phyloP scores from a whole-genome alignment of 176 grass and related monocot genomes.

The Melocanna baccifera region DNA sequence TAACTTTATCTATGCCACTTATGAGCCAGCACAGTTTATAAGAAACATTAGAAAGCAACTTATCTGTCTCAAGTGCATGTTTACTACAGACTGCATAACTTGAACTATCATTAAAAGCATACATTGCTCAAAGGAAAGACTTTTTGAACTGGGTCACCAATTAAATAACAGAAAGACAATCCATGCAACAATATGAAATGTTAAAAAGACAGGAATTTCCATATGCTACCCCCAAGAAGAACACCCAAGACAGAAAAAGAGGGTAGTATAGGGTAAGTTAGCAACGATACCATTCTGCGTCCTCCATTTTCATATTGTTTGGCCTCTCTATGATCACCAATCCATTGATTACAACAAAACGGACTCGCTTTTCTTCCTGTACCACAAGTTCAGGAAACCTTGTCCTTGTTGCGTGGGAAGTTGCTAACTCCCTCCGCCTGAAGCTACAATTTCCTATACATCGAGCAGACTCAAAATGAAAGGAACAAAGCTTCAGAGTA shows the following conservation, averaged over 20 bases:
- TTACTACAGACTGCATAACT: not conserved
- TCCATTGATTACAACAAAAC: constrained; percentile 89
- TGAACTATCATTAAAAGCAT: not conserved
- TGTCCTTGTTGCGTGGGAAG: constrained; percentile 65
- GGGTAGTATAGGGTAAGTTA: not conserved
- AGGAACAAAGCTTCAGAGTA: constrained; percentile 7
- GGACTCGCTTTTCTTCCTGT: constrained; percentile 91
- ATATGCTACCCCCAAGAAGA: not conserved
- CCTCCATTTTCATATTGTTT: constrained; percentile 56
- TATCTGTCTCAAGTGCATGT: not conserved
- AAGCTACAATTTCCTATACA: constrained; percentile 73
- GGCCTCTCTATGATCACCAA: constrained; percentile 74
- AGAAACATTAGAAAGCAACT: not conserved
- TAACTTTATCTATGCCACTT: not conserved
- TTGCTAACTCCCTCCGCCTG: constrained; percentile 91
- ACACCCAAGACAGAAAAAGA: not conserved
- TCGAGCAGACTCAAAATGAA: constrained; percentile 8
- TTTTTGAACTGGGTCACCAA: not conserved
- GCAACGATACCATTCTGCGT: constrained; percentile 63
- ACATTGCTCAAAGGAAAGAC: not conserved
- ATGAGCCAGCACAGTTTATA: not conserved
- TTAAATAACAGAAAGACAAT: constrained; percentile 20
- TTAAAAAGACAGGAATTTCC: not conserved
- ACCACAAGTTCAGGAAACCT: constrained; percentile 89
- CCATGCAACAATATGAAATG: not conserved